Conservation (phyloP, 805 yeast species). For the Schwanniomyces sp. region DNA sequence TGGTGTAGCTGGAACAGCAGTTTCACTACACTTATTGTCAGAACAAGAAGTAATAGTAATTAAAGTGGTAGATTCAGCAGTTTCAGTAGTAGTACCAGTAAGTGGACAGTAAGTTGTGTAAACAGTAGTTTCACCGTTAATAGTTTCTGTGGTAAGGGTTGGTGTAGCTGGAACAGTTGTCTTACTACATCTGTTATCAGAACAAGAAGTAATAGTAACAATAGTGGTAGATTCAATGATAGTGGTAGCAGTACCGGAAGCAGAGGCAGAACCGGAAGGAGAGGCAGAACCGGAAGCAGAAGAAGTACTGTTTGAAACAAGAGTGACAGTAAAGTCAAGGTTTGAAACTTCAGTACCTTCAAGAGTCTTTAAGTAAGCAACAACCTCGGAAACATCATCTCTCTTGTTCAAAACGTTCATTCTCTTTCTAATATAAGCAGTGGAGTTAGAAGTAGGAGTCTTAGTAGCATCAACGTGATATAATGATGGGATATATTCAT, state of each 20-base stretch:
- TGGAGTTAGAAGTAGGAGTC: conserved; percentile 36
- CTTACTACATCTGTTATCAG: conserved; percentile 28
- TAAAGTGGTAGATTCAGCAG: conserved; percentile 21
- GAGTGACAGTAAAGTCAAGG: conserved; percentile 16
- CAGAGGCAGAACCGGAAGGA: too few species aligned
- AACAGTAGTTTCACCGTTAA: conserved; percentile 8
- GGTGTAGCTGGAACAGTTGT: conserved; percentile 30
- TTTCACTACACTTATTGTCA: conserved; percentile 26
- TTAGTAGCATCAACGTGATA: conserved; percentile 28
- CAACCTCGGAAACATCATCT: conserved; percentile 27
- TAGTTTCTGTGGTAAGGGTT: conserved; percentile 23
- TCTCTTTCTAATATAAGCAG: conserved; percentile 42
- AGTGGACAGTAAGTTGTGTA: conserved; percentile 9
- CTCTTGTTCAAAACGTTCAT: conserved; percentile 24
- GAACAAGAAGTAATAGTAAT: conserved; percentile 36
- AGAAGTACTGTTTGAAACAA: conserved; percentile 18
- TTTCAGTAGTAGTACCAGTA: conserved; percentile 22
- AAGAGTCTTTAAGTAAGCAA: conserved; percentile 18
- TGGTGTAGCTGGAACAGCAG: conserved; percentile 28
- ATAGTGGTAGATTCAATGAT: conserved; percentile 22
- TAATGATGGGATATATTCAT: conserved; percentile 17
- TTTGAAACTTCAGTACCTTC: conserved; percentile 24
- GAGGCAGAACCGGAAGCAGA: too few species aligned
- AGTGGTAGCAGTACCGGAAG: conserved; percentile 17
- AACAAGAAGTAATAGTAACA: conserved; percentile 37